A percentile compares a stretch with the other conserved stretches of the same genome.
phyloP scores from a whole-genome alignment of 83 land plant species.

The Picea abies region DNA sequence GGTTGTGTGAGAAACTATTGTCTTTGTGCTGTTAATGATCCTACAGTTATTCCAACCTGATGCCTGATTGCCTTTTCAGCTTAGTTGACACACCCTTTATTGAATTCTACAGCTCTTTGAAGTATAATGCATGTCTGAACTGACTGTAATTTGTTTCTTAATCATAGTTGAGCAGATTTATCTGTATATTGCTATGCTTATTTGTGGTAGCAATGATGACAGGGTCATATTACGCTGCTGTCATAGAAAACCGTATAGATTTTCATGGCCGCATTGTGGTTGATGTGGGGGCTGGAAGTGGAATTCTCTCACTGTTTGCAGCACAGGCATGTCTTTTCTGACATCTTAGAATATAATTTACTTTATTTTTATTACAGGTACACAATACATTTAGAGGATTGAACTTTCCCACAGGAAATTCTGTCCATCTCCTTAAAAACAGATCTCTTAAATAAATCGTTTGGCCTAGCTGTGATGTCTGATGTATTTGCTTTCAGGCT shows the following conservation, averaged over 20 bases:
- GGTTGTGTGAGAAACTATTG: slow-evolving; percentile 40
- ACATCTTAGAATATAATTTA: not conserved
- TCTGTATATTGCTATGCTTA: not conserved
- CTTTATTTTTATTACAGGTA: not conserved
- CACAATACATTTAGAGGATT: not conserved
- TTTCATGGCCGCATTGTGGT: slow-evolving; percentile 89
- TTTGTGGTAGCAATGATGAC: slow-evolving; percentile 3
- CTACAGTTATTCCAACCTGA: too few species aligned
- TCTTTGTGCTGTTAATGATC: not conserved
- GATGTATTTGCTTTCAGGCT: slow-evolving; percentile 57
- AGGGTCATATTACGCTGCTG: slow-evolving; percentile 95
- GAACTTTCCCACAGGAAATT: not conserved
- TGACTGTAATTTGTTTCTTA: not conserved
- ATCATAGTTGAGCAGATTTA: not conserved
- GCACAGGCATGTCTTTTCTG: slow-evolving; percentile 66
- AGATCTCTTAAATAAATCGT: not conserved
- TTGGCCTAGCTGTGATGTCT: not conserved
- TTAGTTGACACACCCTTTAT: too few species aligned
- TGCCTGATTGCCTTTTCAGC: too few species aligned
- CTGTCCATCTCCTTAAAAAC: not conserved
- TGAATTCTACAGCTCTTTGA: too few species aligned
- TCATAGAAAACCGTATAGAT: slow-evolving; percentile 79
- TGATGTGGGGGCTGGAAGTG: slow-evolving; percentile 99
- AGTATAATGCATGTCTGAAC: not conserved
- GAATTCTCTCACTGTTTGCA: slow-evolving; percentile 96